Evolutionary conservation across 1,284 basidiomycete genomes (phyloP).

Genomic region (Entoloma clypeatum): DNA sequence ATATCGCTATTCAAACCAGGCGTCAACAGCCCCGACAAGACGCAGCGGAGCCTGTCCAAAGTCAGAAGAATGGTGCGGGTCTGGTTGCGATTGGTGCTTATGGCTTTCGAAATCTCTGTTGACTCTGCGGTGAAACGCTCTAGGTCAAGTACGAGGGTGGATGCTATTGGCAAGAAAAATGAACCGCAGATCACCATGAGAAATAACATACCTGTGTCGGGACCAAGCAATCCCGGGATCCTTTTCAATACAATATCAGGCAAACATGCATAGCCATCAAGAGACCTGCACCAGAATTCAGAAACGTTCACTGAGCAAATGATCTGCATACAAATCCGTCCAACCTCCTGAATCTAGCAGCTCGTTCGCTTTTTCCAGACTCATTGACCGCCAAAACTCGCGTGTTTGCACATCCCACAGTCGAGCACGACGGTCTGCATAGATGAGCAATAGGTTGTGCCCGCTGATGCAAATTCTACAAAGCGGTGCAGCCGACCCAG

Average conservation of each 20-base stretch:
- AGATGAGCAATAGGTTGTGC: conserved; percentile 75
- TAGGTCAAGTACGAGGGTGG: conserved; percentile 43
- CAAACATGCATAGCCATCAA: conserved; percentile 19
- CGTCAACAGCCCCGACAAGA: conserved; percentile 49
- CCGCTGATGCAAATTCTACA: conserved; percentile 63
- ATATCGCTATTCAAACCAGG: conserved; percentile 54
- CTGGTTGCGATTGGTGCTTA: conserved; percentile 42
- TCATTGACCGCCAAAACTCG: conserved; percentile 86
- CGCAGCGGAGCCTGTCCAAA: conserved; percentile 40
- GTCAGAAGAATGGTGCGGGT: conserved; percentile 37
- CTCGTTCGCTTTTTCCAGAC: conserved; percentile 71
- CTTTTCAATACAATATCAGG: conserved; percentile 24
- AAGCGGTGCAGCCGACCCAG: conserved; percentile 69
- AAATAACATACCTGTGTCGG: conserved; percentile 27
- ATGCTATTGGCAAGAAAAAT: conserved; percentile 28
- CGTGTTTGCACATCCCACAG: conserved; percentile 86
- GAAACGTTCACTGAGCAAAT: conserved; percentile 35
- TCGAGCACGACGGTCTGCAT: conserved; percentile 73
- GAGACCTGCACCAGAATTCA: conserved; percentile 17
- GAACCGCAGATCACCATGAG: neutral
- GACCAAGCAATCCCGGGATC: conserved; percentile 20
- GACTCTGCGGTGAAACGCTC: conserved; percentile 47
- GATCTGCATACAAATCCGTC: conserved; percentile 60
- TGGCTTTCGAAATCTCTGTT: conserved; percentile 43
- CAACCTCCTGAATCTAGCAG: conserved; percentile 69